Base-by-base conservation (phyloP, 352 stramenopile genomes). In the Blastocystis sp. region DNA sequence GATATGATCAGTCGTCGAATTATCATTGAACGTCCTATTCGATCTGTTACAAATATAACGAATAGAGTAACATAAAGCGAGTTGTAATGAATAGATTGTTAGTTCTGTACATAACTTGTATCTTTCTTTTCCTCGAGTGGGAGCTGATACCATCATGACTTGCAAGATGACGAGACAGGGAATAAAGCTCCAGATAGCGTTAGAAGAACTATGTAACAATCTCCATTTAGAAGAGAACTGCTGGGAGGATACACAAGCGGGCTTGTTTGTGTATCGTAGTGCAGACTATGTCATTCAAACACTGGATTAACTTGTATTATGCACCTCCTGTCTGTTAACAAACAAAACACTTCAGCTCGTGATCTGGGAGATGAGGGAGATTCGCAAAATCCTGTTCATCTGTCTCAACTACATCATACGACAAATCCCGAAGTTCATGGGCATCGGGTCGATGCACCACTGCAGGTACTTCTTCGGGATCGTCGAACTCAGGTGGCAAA, bases 401-500 rank as follows among this genome's bases (percentile, higher is more conserved):
- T 16, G 41, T 41, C 34, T 16, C 41, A 30, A 75, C 64, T 34
- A 81, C 50, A 81, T 81, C 70, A 47, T 75, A 81, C 16, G 70
- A 47, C 70, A 81, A 34, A 18, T 81, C 70, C 56, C 65, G 70
- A 26, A 81, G 47, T 37, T 75, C 56, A 34, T 45, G 47, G 0
- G 47, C 47, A 81, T 81, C 70, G 26, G 34, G 34, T 68, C 75
- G 39, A 68, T 34, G 75, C 1, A 87, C 75, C 55, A 87, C 62
- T 34, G 55, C 75, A 30, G 75, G 75, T 3, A 47, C 53, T 9
- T 76, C 75, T 18, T 76, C 75, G 5, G 30, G 34, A 0, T 87
- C 75, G 45, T 87, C 75, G n/a, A 69, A 50, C 34, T 87, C 75
- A 68, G 75, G 55, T 34, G 75, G 75, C 62, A 87, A 37, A 69